Conservation (phyloP, 495 filamentous ascomycete genomes). For the Hypoxylon lienhwacheense region DNA sequence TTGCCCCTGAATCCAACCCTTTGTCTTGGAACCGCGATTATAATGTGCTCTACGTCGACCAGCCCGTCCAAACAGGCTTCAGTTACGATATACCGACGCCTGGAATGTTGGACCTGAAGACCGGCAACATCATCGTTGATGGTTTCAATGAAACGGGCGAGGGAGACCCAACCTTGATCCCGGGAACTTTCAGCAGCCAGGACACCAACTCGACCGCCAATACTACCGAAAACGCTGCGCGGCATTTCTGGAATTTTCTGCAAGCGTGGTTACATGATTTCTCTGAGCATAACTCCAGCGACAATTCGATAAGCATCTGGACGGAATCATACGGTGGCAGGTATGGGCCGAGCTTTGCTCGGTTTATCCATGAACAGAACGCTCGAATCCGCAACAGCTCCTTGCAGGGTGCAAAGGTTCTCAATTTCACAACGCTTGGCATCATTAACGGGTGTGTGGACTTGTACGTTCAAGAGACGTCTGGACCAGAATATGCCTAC, state of each 20-base stretch:
- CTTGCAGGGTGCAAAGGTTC: conserved; percentile 44
- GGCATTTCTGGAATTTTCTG: conserved; percentile 66
- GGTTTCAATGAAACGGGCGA: conserved; percentile 36
- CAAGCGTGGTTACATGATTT: conserved; percentile 64
- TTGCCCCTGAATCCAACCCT: conserved; percentile 51
- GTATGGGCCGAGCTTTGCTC: conserved; percentile 61
- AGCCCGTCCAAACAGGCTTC: conserved; percentile 58
- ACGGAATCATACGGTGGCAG: conserved; percentile 64
- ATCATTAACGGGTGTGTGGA: conserved; percentile 78
- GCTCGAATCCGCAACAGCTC: conserved; percentile 49
- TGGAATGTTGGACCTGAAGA: conserved; percentile 42
- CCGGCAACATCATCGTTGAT: conserved; percentile 31
- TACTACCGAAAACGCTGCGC: conserved; percentile 62
- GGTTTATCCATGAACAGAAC: conserved; percentile 64
- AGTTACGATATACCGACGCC: conserved; percentile 53
- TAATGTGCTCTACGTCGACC: conserved; percentile 72
- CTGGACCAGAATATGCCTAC: conserved; percentile 64
- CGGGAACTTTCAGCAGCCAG: conserved; percentile 60
- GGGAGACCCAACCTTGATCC: conserved; percentile 48
- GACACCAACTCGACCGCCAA: conserved; percentile 56
- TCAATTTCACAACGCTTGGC: conserved; percentile 59
- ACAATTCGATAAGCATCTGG: conserved; percentile 56
- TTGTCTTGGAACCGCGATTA: conserved; percentile 69
- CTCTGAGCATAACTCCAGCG: conserved; percentile 56
- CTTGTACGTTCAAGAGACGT: conserved; percentile 60